These are phyloP conservation scores for Podospora didyma DNA, from an alignment of 495 filamentous ascomycete species.

Conservation along the genomic window DNA sequence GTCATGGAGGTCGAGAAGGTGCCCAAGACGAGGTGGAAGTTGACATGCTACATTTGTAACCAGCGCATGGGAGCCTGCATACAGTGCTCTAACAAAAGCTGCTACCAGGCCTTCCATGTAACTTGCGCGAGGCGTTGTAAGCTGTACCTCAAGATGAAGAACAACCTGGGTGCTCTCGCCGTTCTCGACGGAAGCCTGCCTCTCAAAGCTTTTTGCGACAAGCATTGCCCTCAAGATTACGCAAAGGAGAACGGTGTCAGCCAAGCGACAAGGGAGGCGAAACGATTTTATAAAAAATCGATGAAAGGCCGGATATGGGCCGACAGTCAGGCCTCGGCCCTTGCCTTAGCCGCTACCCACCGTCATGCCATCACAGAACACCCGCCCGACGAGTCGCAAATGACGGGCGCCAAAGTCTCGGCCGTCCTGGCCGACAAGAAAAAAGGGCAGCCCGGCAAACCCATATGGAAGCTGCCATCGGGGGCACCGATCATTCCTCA, in stretches of 20 bases:
- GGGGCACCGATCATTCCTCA: constrained; percentile 92
- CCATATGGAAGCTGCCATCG: constrained; percentile 89
- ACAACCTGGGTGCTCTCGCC: constrained; percentile 71
- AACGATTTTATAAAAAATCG: constrained; percentile 76
- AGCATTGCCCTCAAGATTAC: constrained; percentile 90
- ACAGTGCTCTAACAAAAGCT: constrained; percentile 96
- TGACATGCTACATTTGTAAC: constrained; percentile 94
- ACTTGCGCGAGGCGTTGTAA: constrained; percentile 87
- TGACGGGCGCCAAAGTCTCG: constrained; percentile 48
- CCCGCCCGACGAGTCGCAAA: constrained; percentile 52
- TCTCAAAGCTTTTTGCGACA: constrained; percentile 93
- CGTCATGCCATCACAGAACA: constrained; percentile 55
- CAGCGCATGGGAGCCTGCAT: constrained; percentile 98
- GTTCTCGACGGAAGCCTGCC: constrained; percentile 78
- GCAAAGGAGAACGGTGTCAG: constrained; percentile 73
- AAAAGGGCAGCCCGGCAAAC: constrained; percentile 61
- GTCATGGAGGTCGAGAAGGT: constrained; percentile 98
- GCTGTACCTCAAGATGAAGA: constrained; percentile 95
- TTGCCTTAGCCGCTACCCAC: constrained; percentile 66
- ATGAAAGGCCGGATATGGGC: constrained; percentile 89
- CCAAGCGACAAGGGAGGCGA: constrained; percentile 45
- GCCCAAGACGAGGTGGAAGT: constrained; percentile 85
- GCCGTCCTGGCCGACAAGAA: constrained; percentile 71
- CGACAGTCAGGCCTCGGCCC: constrained; percentile 81
- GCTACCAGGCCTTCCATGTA: constrained; percentile 97